These are phyloP conservation scores for Lasiosphaeris hirsuta DNA, from an alignment of 495 filamentous ascomycete genomes.

Conservation along the genomic window DNA sequence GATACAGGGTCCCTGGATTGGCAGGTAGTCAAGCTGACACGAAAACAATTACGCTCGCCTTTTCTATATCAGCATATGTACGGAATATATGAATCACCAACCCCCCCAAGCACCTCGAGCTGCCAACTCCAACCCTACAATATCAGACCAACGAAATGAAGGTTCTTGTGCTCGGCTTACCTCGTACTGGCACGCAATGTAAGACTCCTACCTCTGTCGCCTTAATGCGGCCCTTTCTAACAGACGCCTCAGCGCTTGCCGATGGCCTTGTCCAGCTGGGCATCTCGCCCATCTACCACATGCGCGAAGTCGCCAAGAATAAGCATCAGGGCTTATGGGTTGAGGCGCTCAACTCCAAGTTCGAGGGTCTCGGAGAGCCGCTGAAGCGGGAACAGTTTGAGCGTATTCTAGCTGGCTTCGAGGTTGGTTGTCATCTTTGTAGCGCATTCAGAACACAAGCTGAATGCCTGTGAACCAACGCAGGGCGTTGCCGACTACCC, in stretches of 20 bases:
- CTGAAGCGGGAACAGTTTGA: constrained; percentile 29
- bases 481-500: constrained; percentile 35
- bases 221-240: not conserved
- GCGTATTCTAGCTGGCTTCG: constrained; percentile 22
- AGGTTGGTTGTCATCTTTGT: constrained; percentile 9
- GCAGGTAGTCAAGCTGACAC: not conserved
- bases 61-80: no score
- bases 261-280: constrained; percentile 28
- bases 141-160: not conserved
- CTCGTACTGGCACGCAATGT: constrained; percentile 12
- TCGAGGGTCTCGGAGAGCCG: constrained; percentile 19
- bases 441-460: not conserved
- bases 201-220: not conserved
- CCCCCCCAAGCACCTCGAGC: not conserved
- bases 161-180: constrained; percentile 5
- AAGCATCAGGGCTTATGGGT: constrained; percentile 27
- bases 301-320: constrained; percentile 33
- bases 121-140: not conserved
- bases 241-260: constrained; percentile 20
- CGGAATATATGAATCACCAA: no score
- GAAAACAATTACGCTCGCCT: not conserved
- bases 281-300: constrained; percentile 32
- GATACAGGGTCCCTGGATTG: not conserved
- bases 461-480: not conserved
- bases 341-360: constrained; percentile 29